A percentile compares a stretch with the other conserved stretches of the same genome.
phyloP scores from a whole-genome alignment of 1,139 yeast genomes.

The Chernovozyma aurita region DNA sequence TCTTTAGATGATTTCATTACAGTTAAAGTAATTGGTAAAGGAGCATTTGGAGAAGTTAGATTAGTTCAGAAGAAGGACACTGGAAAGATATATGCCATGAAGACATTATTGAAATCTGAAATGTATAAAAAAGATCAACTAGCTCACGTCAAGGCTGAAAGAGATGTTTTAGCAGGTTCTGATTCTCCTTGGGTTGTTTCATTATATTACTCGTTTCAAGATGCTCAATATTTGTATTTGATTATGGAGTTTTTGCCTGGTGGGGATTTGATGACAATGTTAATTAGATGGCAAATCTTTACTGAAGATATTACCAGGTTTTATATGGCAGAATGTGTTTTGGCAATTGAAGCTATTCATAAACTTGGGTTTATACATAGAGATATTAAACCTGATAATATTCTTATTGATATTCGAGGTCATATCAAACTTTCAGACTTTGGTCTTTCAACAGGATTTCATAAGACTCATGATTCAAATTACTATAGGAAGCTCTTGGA shows the following conservation, averaged over 20 bases:
- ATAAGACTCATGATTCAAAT: slow-evolving; percentile 77
- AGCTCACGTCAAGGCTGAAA: slow-evolving; percentile 82
- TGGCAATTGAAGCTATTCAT: slow-evolving; percentile 80
- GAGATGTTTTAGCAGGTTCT: slow-evolving; percentile 80
- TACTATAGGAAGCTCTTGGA: slow-evolving; percentile 70
- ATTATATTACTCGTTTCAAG: slow-evolving; percentile 76
- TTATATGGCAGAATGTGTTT: slow-evolving; percentile 83
- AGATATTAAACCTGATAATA: slow-evolving; percentile 77
- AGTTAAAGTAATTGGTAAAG: slow-evolving; percentile 80
- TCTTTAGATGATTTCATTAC: slow-evolving; percentile 72
- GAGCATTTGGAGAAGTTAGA: slow-evolving; percentile 84
- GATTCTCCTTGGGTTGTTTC: slow-evolving; percentile 89
- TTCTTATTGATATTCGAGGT: slow-evolving; percentile 73
- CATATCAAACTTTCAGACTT: slow-evolving; percentile 77
- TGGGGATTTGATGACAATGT: slow-evolving; percentile 84
- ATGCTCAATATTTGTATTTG: slow-evolving; percentile 65
- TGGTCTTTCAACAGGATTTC: slow-evolving; percentile 83
- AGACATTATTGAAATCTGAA: slow-evolving; percentile 70
- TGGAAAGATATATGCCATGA: slow-evolving; percentile 84
- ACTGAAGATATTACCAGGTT: slow-evolving; percentile 82
- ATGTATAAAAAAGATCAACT: slow-evolving; percentile 82
- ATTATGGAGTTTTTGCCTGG: slow-evolving; percentile 87
- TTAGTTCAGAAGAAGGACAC: slow-evolving; percentile 79
- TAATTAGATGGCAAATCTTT: slow-evolving; percentile 81
- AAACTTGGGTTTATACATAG: slow-evolving; percentile 77